Conservation (phyloP, 2,329 filamentous ascomycete genomes). For the Bisporella sp. region DNA sequence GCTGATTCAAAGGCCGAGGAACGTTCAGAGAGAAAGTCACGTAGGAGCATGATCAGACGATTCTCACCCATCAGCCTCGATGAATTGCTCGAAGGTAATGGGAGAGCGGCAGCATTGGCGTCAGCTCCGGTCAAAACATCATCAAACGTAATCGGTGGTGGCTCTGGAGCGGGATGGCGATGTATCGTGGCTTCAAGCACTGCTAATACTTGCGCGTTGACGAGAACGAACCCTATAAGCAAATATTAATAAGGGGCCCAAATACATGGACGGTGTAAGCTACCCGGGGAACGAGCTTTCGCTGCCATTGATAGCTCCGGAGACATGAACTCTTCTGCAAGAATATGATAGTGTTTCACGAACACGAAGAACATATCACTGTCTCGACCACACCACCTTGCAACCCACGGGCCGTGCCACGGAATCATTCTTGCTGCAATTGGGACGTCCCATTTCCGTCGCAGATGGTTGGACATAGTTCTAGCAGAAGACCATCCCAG, state of each 20-base stretch:
- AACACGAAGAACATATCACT: constrained; percentile 71
- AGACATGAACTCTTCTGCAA: constrained; percentile 52
- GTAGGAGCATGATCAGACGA: constrained; percentile 60
- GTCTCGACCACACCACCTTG: constrained; percentile 65
- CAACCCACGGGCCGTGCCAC: constrained; percentile 64
- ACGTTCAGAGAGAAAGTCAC: constrained; percentile 59
- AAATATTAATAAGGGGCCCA: constrained; percentile 8
- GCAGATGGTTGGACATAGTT: constrained; percentile 47
- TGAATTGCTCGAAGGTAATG: constrained; percentile 50
- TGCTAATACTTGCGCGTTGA: constrained; percentile 62
- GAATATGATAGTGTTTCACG: constrained; percentile 61
- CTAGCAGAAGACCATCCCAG: constrained; percentile 55
- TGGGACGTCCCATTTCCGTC: constrained; percentile 44
- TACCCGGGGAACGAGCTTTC: constrained; percentile 49
- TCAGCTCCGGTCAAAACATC: constrained; percentile 56
- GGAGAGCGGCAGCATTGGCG: constrained; percentile 46
- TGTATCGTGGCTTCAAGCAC: constrained; percentile 63
- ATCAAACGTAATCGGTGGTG: constrained; percentile 56
- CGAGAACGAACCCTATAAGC: constrained; percentile 47
- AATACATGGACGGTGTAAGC: neutral
- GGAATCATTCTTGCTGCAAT: constrained; percentile 54
- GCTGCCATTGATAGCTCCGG: constrained; percentile 44
- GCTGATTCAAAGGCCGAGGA: constrained; percentile 44
- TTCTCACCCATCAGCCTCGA: constrained; percentile 64
- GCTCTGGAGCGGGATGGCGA: constrained; percentile 42